These are phyloP conservation scores for Ustulina deusta DNA, from an alignment of 2,329 filamentous ascomycete genomes.

Conservation along the genomic window DNA sequence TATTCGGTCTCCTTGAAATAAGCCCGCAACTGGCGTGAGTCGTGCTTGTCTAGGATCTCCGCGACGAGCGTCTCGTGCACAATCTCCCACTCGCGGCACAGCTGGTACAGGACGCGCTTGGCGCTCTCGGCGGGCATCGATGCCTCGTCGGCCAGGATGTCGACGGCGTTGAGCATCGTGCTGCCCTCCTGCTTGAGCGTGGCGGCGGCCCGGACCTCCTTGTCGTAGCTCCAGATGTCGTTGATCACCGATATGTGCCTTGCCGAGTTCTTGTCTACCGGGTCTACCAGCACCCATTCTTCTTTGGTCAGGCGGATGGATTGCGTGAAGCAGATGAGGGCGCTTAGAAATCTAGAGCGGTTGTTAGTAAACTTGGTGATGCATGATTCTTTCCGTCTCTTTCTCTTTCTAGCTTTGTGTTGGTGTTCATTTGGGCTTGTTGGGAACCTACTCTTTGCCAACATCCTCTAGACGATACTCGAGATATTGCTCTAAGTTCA, in stretches of 20 bases:
- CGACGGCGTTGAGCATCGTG: no score
- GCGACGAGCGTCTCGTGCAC: neutral
- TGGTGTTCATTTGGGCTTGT: neutral
- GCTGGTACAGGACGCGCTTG: slow-evolving; percentile 10
- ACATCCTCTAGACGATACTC: slow-evolving; percentile 54
- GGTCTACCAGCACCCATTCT: slow-evolving; percentile 43
- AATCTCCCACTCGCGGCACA: slow-evolving; percentile 20
- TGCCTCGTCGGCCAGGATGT: no score
- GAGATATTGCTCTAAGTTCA: slow-evolving; percentile 50
- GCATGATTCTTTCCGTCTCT: neutral
- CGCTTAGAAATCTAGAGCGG: slow-evolving; percentile 44
- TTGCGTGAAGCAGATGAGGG: slow-evolving; percentile 53
- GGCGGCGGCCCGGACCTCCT: slow-evolving; percentile 48
- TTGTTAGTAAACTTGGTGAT: neutral
- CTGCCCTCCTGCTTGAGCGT: slow-evolving; percentile 43
- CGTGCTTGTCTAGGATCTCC: neutral
- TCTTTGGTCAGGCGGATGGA: slow-evolving; percentile 42
- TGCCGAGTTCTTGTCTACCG: slow-evolving; percentile 50
- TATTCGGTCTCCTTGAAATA: slow-evolving; percentile 8
- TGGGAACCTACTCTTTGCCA: slow-evolving; percentile 50
- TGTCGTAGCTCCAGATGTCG: slow-evolving; percentile 53
- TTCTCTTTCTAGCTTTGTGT: neutral
- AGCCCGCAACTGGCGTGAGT: neutral
- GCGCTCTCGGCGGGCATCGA: neutral
- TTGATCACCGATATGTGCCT: slow-evolving; percentile 51